Evolutionary conservation across 202 grass and related monocot genomes (phyloP), one percentile per base, ranked within the genome.

Genomic region (Bolboschoenoplectus hybrid): DNA sequence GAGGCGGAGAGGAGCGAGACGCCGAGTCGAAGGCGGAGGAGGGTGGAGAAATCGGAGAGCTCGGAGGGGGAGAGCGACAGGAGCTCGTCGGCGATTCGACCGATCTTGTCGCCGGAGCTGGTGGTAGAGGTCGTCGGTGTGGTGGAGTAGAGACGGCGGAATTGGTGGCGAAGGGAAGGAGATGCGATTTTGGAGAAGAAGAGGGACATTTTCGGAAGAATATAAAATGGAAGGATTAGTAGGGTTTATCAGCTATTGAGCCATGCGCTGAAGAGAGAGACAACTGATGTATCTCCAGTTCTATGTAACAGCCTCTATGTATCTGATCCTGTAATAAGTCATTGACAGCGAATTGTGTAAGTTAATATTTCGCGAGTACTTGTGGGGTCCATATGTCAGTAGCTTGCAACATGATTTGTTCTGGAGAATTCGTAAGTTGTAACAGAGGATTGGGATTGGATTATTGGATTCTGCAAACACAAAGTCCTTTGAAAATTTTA

Each of bases 1-100:
- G 87, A 82, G 0, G 88, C 69, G 5, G 82, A 46, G 58, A 11
- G 82, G 41, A 72, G 20, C 7, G 73, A 87, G 14, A 94, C 89
- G 34, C 90, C 91, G 86, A 98, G 87, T 61, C 91, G 90, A 85
- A 96, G 90, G 12, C 91, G 89, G 80, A 98, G 89, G 68, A 98
- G 93, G 43, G 88, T 85, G 45, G 93, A 89, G 87, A 94, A 98
- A 87, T 98, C 93, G 9, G 93, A 86, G 34, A 93, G 85, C 83
- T 98, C 93, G 32, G 86, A 84, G 0, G 86, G 67, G 43, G 96
- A 91, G 6, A 98, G 90, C 1, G 82, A 87, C 32, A 98, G 86
- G n/a, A 98, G 87, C 1, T 95, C 90, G 52, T 95, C 90, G 3
- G 96, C 84, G 56, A 98, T 98, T 51, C 91, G 84, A 50, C 87